Conservation (phyloP, 1,284 basidiomycete species). For the Athelia sp. region DNA sequence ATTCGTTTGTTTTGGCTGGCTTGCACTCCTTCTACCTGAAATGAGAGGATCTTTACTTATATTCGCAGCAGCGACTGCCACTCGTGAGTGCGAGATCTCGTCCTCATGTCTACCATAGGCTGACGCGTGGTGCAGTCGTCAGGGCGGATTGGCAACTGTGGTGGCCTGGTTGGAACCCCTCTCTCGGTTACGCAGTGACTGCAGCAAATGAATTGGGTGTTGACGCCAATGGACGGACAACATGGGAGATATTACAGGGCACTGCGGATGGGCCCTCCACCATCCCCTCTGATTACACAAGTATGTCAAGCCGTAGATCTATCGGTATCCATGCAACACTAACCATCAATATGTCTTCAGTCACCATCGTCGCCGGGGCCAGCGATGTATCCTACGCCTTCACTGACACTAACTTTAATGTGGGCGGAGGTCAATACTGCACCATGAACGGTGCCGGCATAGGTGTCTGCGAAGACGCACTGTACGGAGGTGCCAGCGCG, state of each 20-base stretch:
- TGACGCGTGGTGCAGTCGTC: no score
- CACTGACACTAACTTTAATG: not conserved
- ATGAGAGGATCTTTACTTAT: no score
- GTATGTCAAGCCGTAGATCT: no score
- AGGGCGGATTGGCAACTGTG: no score
- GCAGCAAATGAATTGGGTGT: not conserved
- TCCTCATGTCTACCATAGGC: no score
- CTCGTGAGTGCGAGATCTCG: not conserved
- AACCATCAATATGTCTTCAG: not conserved
- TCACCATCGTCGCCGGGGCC: not conserved
- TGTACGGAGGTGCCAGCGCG: no score
- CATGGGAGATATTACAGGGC: not conserved
- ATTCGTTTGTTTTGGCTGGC: no score
- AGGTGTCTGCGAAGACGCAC: no score
- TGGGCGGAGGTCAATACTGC: not conserved
- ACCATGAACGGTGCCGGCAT: slow-evolving; percentile 42
- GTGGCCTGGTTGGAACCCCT: not conserved
- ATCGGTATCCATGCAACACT: no score
- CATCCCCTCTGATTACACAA: not conserved
- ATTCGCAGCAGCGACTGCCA: not conserved
- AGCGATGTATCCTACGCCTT: not conserved
- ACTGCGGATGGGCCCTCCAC: not conserved
- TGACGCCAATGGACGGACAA: not conserved
- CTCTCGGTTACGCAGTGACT: not conserved
- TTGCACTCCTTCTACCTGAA: no score